These are phyloP conservation scores for Ormosia semicastrata DNA, from an alignment of 306 rosid genomes.

Conservation along the genomic window DNA sequence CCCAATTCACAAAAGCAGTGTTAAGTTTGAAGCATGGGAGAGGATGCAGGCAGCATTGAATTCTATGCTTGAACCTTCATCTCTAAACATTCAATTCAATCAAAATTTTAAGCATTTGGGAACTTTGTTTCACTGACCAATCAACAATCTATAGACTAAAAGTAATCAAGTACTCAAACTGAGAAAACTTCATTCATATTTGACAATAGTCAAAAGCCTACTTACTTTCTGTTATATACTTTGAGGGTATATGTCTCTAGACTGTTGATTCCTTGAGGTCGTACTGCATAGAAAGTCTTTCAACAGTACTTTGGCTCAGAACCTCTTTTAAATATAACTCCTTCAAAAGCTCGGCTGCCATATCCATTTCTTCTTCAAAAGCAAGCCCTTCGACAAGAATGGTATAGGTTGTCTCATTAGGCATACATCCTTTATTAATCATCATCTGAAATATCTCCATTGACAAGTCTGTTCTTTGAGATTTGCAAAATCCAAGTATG, in stretches of 20 bases:
- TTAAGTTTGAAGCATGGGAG: not conserved
- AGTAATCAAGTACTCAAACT: slow-evolving; percentile 3
- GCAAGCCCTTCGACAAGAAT: slow-evolving; percentile 85
- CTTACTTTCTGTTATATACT: slow-evolving; percentile 27
- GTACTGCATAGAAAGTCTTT: slow-evolving; percentile 74
- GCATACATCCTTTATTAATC: slow-evolving; percentile 65
- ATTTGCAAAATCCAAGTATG: slow-evolving; percentile 74
- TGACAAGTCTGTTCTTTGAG: slow-evolving; percentile 57
- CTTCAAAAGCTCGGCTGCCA: slow-evolving; percentile 58
- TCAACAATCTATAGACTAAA: not conserved
- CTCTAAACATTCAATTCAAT: slow-evolving; percentile 18
- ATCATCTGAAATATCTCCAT: slow-evolving; percentile 63
- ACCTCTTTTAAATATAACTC: slow-evolving; percentile 57
- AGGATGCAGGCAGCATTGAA: not conserved
- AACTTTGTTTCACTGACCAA: slow-evolving; percentile 10
- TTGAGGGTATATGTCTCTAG: slow-evolving; percentile 12
- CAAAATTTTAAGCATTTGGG: slow-evolving; percentile 35
- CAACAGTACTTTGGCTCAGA: slow-evolving; percentile 62
- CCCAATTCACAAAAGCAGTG: not conserved
- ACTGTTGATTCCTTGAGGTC: slow-evolving; percentile 49
- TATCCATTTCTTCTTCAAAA: slow-evolving; percentile 62
- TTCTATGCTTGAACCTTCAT: slow-evolving; percentile 20
- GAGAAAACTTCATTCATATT: slow-evolving; percentile 26
- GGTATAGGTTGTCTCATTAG: slow-evolving; percentile 77
- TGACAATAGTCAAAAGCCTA: slow-evolving; percentile 18